Evolutionary conservation across 768 basidiomycete species (phyloP), one percentile per base, ranked within the genome.

Genomic region (Cystofilobasidium ferigula): DNA sequence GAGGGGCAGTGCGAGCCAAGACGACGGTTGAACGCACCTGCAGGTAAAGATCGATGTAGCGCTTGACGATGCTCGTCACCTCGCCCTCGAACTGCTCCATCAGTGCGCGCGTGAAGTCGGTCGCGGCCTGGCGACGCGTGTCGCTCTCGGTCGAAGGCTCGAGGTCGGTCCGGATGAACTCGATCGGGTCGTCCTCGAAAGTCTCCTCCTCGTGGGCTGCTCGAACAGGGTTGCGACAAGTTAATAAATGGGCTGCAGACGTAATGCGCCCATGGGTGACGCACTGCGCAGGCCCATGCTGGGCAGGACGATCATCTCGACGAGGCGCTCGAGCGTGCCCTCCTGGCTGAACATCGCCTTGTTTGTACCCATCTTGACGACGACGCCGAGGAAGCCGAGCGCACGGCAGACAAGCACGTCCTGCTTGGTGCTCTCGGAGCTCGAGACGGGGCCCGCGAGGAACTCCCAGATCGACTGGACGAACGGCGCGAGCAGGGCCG

Each of bases 131-230:
- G 45, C 94, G 80, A 35, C 92, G 83, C 0, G 93, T 98, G 48
- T 87, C 84, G 34, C 83, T 82, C 71, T 93, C 93, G 63, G 85
- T 63, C 80, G 81, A 71, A 12, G 82, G 78, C 18, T 91, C 81
- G 32, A 94, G 79, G 72, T 94, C 91, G 47, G 89, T 81, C 26
- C 90, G 85, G 71, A 97, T 88, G 74, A 87, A 98, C 73, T 98
- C 94, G 43, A 94, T 82, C 0, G 95, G 93, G 70, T 95, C 93
- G 68, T 98, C 95, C 76, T 95, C 92, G 72, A 99, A 98, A 75
- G 91, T 86, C 72, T 99, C 95, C 58, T 89, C 81, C 63, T 97
- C 93, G 70, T 90, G 87, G 43, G 87, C 86, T 83, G 66, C 26
- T 43, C 28, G 35, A 6, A 2, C 14, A 32, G 22, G 16, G 0